A percentile compares a stretch with the other conserved stretches of the same genome.
Evolutionary conservation across 140 eudicot genomes (phyloP).

Genomic region (Ambrosia hybrid): DNA sequence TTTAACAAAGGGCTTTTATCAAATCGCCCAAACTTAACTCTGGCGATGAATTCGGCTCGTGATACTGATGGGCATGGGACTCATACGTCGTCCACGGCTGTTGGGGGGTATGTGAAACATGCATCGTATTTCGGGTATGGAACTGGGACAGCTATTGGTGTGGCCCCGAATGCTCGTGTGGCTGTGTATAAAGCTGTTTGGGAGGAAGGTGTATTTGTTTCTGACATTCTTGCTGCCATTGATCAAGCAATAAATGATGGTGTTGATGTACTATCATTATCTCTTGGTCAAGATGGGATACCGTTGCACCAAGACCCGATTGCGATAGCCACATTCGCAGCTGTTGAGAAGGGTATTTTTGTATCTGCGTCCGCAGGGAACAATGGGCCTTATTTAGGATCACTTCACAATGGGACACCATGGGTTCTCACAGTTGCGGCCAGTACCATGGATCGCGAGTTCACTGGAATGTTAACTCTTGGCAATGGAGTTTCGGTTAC

Average conservation of each 20-base stretch:
- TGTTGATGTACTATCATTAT: conserved; percentile 65
- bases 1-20: conserved; percentile 71
- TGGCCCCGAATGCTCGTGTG: conserved; percentile 72
- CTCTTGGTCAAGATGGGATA: conserved; percentile 52
- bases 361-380: conserved; percentile 79
- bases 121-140: conserved; percentile 78
- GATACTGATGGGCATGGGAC: conserved; percentile 84
- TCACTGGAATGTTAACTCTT: conserved; percentile 44
- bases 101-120: conserved; percentile 46
- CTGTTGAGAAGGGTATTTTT: conserved; percentile 70
- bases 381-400: conserved; percentile 49
- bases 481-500: conserved; percentile 50
- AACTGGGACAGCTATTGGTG: conserved; percentile 51
- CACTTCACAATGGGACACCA: conserved; percentile 74
- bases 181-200: conserved; percentile 76
- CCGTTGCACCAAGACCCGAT: conserved; percentile 55
- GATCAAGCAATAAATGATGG: conserved; percentile 81
- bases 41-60: conserved; percentile 64
- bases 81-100: conserved; percentile 79
- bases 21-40: conserved; percentile 36
- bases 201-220: conserved; percentile 53
- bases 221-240: conserved; percentile 75
- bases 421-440: conserved; percentile 90
- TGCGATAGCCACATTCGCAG: conserved; percentile 74
- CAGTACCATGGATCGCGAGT: conserved; percentile 65